These are phyloP conservation scores for Tricholomella constricta DNA, from an alignment of 768 basidiomycete genomes.

Conservation along the genomic window DNA sequence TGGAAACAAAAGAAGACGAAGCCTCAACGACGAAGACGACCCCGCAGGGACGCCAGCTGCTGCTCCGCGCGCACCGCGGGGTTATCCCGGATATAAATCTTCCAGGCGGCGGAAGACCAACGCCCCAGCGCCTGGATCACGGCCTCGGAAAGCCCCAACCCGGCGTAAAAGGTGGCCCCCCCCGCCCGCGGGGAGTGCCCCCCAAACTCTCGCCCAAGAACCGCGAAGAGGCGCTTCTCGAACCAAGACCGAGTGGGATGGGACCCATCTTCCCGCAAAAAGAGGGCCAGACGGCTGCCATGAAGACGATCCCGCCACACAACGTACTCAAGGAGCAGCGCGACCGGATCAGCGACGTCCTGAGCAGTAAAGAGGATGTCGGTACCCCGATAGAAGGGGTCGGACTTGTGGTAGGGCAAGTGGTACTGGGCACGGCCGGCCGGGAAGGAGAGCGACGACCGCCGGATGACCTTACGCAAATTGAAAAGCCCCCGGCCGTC, in stretches of 20 bases:
- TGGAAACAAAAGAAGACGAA: background rate
- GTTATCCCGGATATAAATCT: conserved; percentile 16
- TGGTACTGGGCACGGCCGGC: conserved; percentile 12
- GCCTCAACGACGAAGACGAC: background rate
- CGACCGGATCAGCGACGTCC: conserved; percentile 19
- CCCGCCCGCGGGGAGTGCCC: conserved; percentile 23
- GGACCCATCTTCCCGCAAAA: conserved; percentile 21
- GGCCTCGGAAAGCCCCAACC: background rate
- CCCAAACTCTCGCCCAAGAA: conserved; percentile 18
- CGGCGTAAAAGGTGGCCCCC: conserved; percentile 13
- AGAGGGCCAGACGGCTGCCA: conserved; percentile 13
- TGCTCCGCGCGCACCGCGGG: conserved; percentile 15
- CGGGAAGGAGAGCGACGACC: background rate
- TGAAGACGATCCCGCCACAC: conserved; percentile 14
- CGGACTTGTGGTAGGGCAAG: conserved; percentile 31
- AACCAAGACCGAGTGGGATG: conserved; percentile 24
- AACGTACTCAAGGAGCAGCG: conserved; percentile 16
- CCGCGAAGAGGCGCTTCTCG: conserved; percentile 16
- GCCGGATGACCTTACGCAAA: conserved; percentile 28
- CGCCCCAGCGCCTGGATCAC: conserved; percentile 13
- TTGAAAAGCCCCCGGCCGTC: conserved; percentile 13
- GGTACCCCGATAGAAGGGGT: conserved; percentile 28
- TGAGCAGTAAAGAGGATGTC: conserved; percentile 22
- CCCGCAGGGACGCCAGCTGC: conserved; percentile 10
- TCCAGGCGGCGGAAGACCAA: conserved; percentile 15